Conservation (phyloP, 1,284 basidiomycete genomes). For the Sphagnurus paluster region DNA sequence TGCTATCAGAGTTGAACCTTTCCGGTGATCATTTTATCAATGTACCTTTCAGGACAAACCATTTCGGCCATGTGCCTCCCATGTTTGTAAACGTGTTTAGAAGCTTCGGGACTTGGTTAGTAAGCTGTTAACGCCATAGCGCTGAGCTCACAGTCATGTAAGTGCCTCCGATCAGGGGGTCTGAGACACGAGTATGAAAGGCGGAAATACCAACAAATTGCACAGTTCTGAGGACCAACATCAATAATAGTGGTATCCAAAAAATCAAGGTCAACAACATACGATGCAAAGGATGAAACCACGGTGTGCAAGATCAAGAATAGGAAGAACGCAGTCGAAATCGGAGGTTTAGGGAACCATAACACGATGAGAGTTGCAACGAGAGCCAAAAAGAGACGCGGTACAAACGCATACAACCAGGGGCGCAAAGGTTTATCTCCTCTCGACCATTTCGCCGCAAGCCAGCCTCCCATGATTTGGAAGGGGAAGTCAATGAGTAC, state of each 20-base stretch:
- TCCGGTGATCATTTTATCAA: neutral
- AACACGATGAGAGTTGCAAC: slow-evolving; percentile 82
- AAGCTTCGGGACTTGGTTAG: slow-evolving; percentile 49
- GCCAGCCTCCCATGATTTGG: slow-evolving; percentile 94
- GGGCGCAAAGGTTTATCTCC: slow-evolving; percentile 76
- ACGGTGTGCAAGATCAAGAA: slow-evolving; percentile 84
- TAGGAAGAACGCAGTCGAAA: slow-evolving; percentile 79
- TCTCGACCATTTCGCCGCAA: slow-evolving; percentile 92
- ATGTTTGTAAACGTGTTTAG: slow-evolving; percentile 97
- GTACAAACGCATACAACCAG: slow-evolving; percentile 94
- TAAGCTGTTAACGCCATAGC: neutral
- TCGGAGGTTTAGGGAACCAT: slow-evolving; percentile 80
- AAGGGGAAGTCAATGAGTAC: slow-evolving; percentile 98
- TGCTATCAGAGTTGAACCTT: neutral
- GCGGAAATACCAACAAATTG: slow-evolving; percentile 99
- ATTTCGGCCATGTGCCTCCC: slow-evolving; percentile 97
- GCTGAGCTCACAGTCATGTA: slow-evolving; percentile 86
- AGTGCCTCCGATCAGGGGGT: slow-evolving; percentile 96
- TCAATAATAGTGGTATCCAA: neutral
- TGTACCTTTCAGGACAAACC: slow-evolving; percentile 85
- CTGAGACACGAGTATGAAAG: slow-evolving; percentile 96
- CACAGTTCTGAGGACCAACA: slow-evolving; percentile 66
- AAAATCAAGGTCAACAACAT: slow-evolving; percentile 28
- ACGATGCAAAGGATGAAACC: slow-evolving; percentile 84
- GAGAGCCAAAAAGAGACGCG: slow-evolving; percentile 73